Base-by-base conservation (phyloP, 2,329 filamentous ascomycete genomes). In the Clonostachys sp. region DNA sequence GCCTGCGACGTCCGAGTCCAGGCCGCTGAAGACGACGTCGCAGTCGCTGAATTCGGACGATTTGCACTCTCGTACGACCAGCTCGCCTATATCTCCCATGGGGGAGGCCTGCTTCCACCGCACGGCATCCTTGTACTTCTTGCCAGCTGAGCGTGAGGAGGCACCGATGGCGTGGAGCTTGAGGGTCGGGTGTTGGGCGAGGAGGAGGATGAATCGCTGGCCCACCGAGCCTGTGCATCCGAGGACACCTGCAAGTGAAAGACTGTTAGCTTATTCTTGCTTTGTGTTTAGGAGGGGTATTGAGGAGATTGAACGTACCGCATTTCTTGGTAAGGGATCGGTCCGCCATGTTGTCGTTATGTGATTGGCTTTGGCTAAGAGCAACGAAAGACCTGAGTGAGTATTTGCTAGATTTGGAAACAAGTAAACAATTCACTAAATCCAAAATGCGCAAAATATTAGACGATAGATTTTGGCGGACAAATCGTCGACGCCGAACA, bases 221-320 rank as follows among this genome's bases (percentile, higher is more conserved):
- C 92, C 92, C 13, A 97, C 92, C 35, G 91, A 95, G 62, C 94
- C 94, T 34, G 92, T 97, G 69, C 87, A 89, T 58, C 92, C 91
- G 48, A 96, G 81, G 49, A 96, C 90, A 64, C 81, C 81, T 85
- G 54, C 8, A 18, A 20, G 16, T 45, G 18, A 12, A 12, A 35
- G 30, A 16, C 59, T 74, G 77, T 67, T 75, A 77, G 44, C 16
- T 10, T 41, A 43, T 8, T 24, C 38, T 16, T 16, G 41, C 47
- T 46, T 34, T 46, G 30, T 40, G 17, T 33, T 48, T 34, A 30
- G 10, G 42, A 17, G 45, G 51, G 44, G 51, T 34, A 51, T 46
- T 52, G 44, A 41, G 50, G 44, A 57, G 42, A 24, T 18, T 18
- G 34, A 44, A 63, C 75, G 49, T 71, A 80, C 77, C 77, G 70